Percentiles rank a stretch among this genome's conserved stretches.
These are phyloP conservation scores for Salvia splendens DNA, from an alignment of 257 asterid species.

Conservation along the genomic window DNA sequence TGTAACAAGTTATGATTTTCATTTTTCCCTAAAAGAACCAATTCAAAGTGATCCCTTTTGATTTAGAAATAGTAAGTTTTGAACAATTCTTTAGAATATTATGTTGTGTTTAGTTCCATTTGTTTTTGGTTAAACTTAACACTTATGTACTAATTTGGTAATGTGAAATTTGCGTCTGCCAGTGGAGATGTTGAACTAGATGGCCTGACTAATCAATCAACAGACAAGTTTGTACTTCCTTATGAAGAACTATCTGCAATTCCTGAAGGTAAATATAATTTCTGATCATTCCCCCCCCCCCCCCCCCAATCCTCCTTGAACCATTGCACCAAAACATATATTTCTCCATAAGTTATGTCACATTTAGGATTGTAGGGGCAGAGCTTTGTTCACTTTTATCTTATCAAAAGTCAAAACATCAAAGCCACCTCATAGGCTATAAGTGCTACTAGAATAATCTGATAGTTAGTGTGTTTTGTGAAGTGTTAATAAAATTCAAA, in stretches of 20 bases:
- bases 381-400: slow-evolving; percentile 10
- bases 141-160: slow-evolving; percentile 28
- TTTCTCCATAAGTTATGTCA: slow-evolving; percentile 6
- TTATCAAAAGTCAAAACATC: background rate
- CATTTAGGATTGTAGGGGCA: slow-evolving; percentile 1
- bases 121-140: background rate
- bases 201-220: slow-evolving; percentile 41
- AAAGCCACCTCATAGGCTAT: slow-evolving; percentile 3
- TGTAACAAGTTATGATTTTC: background rate
- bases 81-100: background rate
- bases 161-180: slow-evolving; percentile 38
- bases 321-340: slow-evolving; percentile 2
- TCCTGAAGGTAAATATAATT: slow-evolving; percentile 62
- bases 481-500: background rate
- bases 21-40: background rate
- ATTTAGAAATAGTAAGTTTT: slow-evolving; percentile 7
- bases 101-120: background rate
- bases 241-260: slow-evolving; percentile 61
- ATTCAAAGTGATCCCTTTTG: background rate
- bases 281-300: background rate
- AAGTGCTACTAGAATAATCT: background rate
- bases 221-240: slow-evolving; percentile 52
- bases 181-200: slow-evolving; percentile 55
- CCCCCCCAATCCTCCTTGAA: background rate
- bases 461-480: slow-evolving; percentile 9